These are phyloP conservation scores for Sarcocystis neurona DNA, from an alignment of 169 alveolate species.

Conservation along the genomic window DNA sequence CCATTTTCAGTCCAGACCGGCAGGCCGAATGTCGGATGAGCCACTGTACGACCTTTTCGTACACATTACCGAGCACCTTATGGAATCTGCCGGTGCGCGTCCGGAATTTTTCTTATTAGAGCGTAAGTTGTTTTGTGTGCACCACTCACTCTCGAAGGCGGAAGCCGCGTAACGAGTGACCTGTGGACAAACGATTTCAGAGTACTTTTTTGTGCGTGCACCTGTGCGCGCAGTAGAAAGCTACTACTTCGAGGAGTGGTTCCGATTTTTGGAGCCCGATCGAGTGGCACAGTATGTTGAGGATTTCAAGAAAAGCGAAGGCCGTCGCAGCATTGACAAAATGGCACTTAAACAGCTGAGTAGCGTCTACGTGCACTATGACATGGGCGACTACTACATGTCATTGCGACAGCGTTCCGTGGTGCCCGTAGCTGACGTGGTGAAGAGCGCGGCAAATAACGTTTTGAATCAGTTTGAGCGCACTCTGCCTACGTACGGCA, in stretches of 20 bases:
- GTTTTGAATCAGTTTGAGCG: background rate
- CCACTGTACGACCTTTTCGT: background rate
- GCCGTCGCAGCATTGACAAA: background rate
- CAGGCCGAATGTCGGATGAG: background rate
- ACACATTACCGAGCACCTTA: background rate
- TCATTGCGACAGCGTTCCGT: slow-evolving; percentile 6
- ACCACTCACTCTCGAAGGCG: too few relatives aligned
- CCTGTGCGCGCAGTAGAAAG: too few relatives aligned
- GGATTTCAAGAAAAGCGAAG: background rate
- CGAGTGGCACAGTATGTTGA: background rate
- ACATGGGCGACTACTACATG: background rate
- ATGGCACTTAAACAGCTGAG: background rate
- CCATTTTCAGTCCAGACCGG: background rate
- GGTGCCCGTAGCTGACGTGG: background rate
- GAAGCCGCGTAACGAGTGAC: too few relatives aligned
- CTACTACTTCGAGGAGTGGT: background rate
- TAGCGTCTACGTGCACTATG: background rate
- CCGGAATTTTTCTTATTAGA: background rate
- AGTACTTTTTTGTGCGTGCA: too few relatives aligned
- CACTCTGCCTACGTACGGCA: background rate
- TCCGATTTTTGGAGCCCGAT: slow-evolving; percentile 5
- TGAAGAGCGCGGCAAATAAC: background rate
- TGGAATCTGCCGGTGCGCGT: background rate
- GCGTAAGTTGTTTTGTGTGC: background rate
- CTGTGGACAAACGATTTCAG: too few relatives aligned